Base-by-base conservation (phyloP, 2,329 filamentous ascomycete species). In the Pochonia chlamydosporia region DNA sequence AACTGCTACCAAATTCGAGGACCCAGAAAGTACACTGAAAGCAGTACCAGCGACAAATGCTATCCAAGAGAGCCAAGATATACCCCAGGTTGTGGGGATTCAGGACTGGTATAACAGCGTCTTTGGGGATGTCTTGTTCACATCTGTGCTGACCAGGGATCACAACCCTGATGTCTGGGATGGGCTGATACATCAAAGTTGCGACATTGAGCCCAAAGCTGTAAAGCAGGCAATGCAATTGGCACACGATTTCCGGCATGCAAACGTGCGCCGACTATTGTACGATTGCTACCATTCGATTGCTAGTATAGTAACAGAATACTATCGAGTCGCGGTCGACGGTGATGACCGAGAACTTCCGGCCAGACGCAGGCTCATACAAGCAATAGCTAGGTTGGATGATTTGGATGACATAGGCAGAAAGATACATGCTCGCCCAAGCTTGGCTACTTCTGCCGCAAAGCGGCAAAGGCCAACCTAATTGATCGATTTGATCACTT, bases 101-200 rank as follows among this genome's bases (percentile, higher is more conserved):
- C 68, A 69, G 26, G 76, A 79, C 61, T 84, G 79, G 79, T 75
- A 75, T 49, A 75, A 73, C 49, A 74, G 75, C 37, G 54, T 82
- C 10, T 83, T 84, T 52, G 80, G 79, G 10, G 81, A 84, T 50
- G 78, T 79, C 0, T 58, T 83, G 3, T 65, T 84, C 43, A 69
- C 74, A 3, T 67, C 65, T 3, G 67, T 68, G 6, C 78, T 82
- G 53, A 69, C 65, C 54, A 66, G 71, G 13, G 59, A 65, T 16
- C 66, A 72, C 0, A 71, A 65, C 4, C 54, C 65, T 11, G 67
- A 70, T 0, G 74, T 81, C 28, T 59, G 77, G 23, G 60, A 62
- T 24, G 78, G 78, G 1, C 80, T 76, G 54, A 60, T 63, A 11
- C 13, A 16, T 36, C 45, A 43, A 11, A 8, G 4, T 16, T 24